Evolutionary conservation across 78 protist species (phyloP).

Genomic region (Chrysochromulina tobinii): DNA sequence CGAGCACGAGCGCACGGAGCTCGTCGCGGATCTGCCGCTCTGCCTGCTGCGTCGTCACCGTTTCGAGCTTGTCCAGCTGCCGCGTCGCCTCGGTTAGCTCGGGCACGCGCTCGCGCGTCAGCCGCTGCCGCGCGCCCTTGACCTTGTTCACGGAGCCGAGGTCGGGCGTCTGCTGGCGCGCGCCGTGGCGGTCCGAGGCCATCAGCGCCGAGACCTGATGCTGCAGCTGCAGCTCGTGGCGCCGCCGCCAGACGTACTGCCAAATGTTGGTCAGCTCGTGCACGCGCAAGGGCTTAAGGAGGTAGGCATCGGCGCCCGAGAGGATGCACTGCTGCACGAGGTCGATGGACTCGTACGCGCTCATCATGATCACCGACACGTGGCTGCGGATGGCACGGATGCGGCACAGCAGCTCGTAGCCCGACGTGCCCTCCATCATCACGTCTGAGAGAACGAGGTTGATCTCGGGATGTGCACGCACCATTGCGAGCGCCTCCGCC

Average conservation of each 20-base stretch:
- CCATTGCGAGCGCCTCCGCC: background rate
- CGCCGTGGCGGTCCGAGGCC: background rate
- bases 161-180: background rate
- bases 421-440: constrained; percentile 17
- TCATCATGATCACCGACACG: background rate
- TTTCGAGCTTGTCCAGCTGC: background rate
- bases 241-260: constrained; percentile 25
- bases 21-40: background rate
- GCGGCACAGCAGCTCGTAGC: background rate
- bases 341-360: background rate
- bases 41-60: background rate
- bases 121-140: too few relatives aligned
- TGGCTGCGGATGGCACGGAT: background rate
- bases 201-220: background rate
- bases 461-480: background rate
- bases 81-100: background rate
- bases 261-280: background rate
- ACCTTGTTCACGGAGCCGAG: background rate
- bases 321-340: constrained; percentile 13
- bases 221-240: background rate
- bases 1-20: background rate
- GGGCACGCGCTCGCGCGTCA: too few relatives aligned
- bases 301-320: constrained; percentile 9
- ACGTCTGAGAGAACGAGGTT: constrained; percentile 15
- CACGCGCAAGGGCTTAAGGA: background rate